These are phyloP conservation scores for Dothideomycetes sp. DNA, from an alignment of 2,329 filamentous ascomycete genomes.

Conservation along the genomic window DNA sequence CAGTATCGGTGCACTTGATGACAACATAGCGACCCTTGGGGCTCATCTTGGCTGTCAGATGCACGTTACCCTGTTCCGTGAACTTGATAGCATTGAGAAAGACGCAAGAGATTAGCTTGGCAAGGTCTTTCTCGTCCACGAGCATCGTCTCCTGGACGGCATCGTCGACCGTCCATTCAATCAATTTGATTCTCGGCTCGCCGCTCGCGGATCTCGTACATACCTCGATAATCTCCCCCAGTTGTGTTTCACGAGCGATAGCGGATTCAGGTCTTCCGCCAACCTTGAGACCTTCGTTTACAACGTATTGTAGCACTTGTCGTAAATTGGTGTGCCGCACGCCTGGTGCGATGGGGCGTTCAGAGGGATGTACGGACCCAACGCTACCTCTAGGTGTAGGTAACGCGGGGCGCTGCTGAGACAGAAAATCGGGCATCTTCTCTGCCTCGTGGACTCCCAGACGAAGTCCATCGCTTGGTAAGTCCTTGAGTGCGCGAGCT, in stretches of 20 bases:
- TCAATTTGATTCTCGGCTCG: slow-evolving; percentile 32
- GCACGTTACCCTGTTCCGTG: slow-evolving; percentile 51
- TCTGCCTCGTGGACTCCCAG: slow-evolving; percentile 19
- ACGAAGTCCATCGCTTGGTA: slow-evolving; percentile 16
- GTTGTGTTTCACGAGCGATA: slow-evolving; percentile 32
- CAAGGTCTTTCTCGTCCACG: slow-evolving; percentile 52
- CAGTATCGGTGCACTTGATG: slow-evolving; percentile 54
- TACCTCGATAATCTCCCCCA: slow-evolving; percentile 40
- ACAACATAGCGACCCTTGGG: slow-evolving; percentile 42
- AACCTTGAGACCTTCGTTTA: slow-evolving; percentile 41
- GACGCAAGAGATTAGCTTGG: slow-evolving; percentile 53
- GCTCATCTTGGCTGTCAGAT: slow-evolving; percentile 42
- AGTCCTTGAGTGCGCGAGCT: slow-evolving; percentile 10
- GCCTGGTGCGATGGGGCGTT: slow-evolving; percentile 33
- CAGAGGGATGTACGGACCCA: not conserved
- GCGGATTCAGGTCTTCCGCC: slow-evolving; percentile 43
- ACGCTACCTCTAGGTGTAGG: not conserved
- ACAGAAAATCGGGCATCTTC: slow-evolving; percentile 7
- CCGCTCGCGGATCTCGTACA: slow-evolving; percentile 32
- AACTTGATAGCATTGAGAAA: slow-evolving; percentile 61
- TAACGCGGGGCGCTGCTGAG: slow-evolving; percentile 1
- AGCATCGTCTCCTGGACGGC: slow-evolving; percentile 43
- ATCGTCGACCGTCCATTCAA: slow-evolving; percentile 39
- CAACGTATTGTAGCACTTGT: slow-evolving; percentile 39
- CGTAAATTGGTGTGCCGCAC: slow-evolving; percentile 36